Evolutionary conservation across 345 rosid species (phyloP), one percentile per base, ranked within the genome.

Genomic region (Triadica sebifera): DNA sequence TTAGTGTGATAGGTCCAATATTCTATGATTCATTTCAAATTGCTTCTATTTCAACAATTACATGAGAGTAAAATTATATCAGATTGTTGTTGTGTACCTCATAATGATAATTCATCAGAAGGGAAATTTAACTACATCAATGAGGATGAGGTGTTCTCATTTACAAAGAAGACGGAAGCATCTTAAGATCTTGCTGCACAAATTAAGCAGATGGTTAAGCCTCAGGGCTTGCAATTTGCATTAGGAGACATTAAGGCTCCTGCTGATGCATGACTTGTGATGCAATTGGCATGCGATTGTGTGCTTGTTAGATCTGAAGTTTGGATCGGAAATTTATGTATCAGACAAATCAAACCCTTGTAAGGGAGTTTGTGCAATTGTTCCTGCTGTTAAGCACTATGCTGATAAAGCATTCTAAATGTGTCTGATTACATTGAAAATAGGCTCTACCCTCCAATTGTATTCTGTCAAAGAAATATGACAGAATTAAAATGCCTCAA

Each of bases 181-280:
- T 91, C 90, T 0, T 91, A 83, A 50, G 92, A 84, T 77, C 86
- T 89, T 12, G 86, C 88, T 57, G 84, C 83, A 41, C 91, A 90
- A 77, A 87, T 90, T 12, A 87, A 87, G 84, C 89, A 85, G 75
- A 82, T 86, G 88, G 91, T 91, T 2, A 84, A 91, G 72, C 84
- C 89, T 20, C 96, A 90, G 0, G 88, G 85, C 0, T 84, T 81
- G n/a, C 90, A 81, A 24, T 85, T 87, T 39, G 93, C 89, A 29
- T 29, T 29, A 29, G 34, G 34, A 29, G 34, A 29, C 34, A 1
- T 29, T 29, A 29, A 29, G 34, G 34, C 34, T 29, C 2, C 34
- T 1, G 34, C 34, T 29, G 34, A 29, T 29, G n/a, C n/a, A n/a
- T n/a, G 34, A 29, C 34, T 29, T 29, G 34, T 29, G 34, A 29